phyloP scores from a whole-genome alignment of 352 stramenopile species.

The Phytophthora idaei region DNA sequence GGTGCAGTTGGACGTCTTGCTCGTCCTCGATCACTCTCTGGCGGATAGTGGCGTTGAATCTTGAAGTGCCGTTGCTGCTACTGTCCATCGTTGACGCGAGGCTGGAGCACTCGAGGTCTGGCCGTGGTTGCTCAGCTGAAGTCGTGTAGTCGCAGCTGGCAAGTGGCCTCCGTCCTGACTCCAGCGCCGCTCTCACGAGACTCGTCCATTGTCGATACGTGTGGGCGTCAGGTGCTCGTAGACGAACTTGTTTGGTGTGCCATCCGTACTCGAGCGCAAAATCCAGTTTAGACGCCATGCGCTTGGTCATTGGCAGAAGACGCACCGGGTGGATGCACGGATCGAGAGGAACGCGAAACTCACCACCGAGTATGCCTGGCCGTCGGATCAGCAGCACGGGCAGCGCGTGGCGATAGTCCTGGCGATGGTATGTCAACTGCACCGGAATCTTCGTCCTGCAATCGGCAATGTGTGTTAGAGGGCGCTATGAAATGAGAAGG shows the following conservation, averaged over 20 bases:
- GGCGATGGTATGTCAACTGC: slow-evolving; percentile 32
- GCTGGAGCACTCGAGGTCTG: slow-evolving; percentile 31
- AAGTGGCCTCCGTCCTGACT: slow-evolving; percentile 35
- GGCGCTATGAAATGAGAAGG: slow-evolving; percentile 1
- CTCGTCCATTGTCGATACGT: slow-evolving; percentile 34
- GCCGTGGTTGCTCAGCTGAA: neutral
- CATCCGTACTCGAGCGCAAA: slow-evolving; percentile 41
- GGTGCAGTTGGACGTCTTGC: slow-evolving; percentile 1
- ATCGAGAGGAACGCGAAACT: slow-evolving; percentile 38
- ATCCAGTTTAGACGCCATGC: slow-evolving; percentile 29
- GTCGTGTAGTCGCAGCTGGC: slow-evolving; percentile 13
- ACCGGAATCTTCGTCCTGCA: slow-evolving; percentile 38
- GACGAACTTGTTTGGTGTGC: slow-evolving; percentile 30
- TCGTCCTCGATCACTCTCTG: slow-evolving; percentile 14
- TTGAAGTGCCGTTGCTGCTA: slow-evolving; percentile 24
- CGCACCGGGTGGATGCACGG: slow-evolving; percentile 40
- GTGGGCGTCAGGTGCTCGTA: slow-evolving; percentile 31
- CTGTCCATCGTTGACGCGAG: slow-evolving; percentile 36
- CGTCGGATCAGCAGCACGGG: slow-evolving; percentile 37
- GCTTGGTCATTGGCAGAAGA: slow-evolving; percentile 20
- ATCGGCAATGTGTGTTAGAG: slow-evolving; percentile 1
- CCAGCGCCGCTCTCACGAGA: slow-evolving; percentile 28
- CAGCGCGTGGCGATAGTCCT: slow-evolving; percentile 37
- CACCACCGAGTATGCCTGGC: slow-evolving; percentile 23
- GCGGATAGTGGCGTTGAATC: slow-evolving; percentile 15